Percentiles rank a stretch among this genome's conserved stretches.
Evolutionary conservation across 2,329 filamentous ascomycete genomes (phyloP).

Genomic region (Penicillium sp.): DNA sequence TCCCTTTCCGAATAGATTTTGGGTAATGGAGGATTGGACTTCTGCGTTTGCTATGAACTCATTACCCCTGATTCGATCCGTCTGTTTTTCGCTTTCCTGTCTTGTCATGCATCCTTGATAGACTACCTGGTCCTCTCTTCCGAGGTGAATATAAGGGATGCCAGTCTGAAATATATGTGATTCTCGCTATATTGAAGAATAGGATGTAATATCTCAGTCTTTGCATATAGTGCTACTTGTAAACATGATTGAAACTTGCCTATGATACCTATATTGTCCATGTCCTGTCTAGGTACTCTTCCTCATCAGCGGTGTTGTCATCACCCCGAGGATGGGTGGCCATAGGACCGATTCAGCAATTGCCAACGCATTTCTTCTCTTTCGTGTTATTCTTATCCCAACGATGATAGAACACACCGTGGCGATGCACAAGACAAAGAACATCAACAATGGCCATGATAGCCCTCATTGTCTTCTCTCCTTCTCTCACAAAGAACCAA

Average conservation of each 20-base stretch:
- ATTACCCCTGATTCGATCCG: constrained; percentile 11
- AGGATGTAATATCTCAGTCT: not conserved
- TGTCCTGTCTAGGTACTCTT: no score
- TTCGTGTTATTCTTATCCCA: not conserved
- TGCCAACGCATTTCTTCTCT: not conserved
- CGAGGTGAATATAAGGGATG: constrained; percentile 13
- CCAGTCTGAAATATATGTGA: not conserved
- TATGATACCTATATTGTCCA: not conserved
- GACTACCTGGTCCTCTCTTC: constrained; percentile 10
- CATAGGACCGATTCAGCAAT: not conserved
- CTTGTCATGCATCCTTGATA: constrained; percentile 9
- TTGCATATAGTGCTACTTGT: not conserved
- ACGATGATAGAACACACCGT: not conserved
- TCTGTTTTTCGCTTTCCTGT: constrained; percentile 8
- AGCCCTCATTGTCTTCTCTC: not conserved
- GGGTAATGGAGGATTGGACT: constrained; percentile 2
- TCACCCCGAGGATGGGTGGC: not conserved
- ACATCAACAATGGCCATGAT: not conserved
- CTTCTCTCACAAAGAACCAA: not conserved
- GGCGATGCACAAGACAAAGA: not conserved
- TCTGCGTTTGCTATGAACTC: constrained; percentile 11
- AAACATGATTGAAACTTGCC: not conserved
- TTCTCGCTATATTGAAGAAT: not conserved
- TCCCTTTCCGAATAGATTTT: constrained; percentile 5
- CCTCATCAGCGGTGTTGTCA: no score